Percentiles rank a stretch among this genome's conserved stretches.
Conservation (phyloP, 2,329 filamentous ascomycete genomes). For the Aspergillus amoenus region DNA sequence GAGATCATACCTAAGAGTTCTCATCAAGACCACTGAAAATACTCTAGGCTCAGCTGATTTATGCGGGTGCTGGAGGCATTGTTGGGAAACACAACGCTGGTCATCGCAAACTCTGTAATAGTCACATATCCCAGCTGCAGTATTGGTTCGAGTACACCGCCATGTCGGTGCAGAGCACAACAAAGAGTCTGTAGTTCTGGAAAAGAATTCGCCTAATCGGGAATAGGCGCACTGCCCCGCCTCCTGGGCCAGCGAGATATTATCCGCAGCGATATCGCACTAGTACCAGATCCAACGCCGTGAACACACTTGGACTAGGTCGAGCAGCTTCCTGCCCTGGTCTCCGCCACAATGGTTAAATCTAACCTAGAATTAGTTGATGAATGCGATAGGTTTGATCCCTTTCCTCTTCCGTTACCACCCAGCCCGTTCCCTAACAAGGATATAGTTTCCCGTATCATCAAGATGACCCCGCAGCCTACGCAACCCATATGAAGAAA, state of each 20-base stretch:
- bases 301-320: neutral
- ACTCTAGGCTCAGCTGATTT: no score
- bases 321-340: no score
- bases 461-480: conserved; percentile 57
- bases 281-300: neutral
- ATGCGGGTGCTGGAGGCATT: no score
- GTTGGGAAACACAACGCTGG: no score
- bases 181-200: neutral
- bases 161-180: no score
- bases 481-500: conserved; percentile 53
- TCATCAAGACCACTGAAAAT: no score
- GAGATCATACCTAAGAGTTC: no score
- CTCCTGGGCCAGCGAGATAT: no score
- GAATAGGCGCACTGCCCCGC: neutral
- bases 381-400: conserved; percentile 55
- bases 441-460: conserved; percentile 72
- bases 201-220: neutral
- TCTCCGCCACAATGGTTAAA: conserved; percentile 30
- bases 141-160: no score
- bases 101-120: no score
- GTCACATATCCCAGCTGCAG: no score
- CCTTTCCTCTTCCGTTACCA: neutral
- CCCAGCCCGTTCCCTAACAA: conserved; percentile 11
- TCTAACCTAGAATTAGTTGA: conserved; percentile 56
- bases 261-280: no score